These are phyloP conservation scores for Acacia concinna DNA, from an alignment of 331 rosid species.

Conservation along the genomic window DNA sequence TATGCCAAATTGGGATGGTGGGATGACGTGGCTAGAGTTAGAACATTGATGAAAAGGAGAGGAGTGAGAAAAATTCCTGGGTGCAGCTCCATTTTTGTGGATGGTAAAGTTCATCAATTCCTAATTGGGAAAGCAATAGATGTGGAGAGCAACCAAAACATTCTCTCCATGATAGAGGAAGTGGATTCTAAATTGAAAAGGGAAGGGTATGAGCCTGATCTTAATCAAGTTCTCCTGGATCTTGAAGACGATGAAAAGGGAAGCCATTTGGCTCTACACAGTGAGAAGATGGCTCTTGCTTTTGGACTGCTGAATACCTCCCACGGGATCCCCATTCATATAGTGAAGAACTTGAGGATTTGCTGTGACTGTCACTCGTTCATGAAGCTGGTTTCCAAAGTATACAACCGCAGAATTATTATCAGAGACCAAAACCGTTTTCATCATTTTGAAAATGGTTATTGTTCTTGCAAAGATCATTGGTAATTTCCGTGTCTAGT, in stretches of 20 bases:
- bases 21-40: slow-evolving; percentile 48
- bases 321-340: slow-evolving; percentile 40
- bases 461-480: slow-evolving; percentile 54
- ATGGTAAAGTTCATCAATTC: slow-evolving; percentile 51
- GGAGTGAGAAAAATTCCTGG: slow-evolving; percentile 52
- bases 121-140: slow-evolving; percentile 46
- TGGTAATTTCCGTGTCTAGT: slow-evolving; percentile 39
- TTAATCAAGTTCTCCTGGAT: slow-evolving; percentile 48
- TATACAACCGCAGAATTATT: slow-evolving; percentile 41
- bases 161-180: slow-evolving; percentile 43
- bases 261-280: slow-evolving; percentile 42
- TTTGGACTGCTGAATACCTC: slow-evolving; percentile 44
- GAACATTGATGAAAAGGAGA: slow-evolving; percentile 49
- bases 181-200: slow-evolving; percentile 40
- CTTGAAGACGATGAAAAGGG: slow-evolving; percentile 47
- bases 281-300: slow-evolving; percentile 64
- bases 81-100: slow-evolving; percentile 52
- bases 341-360: slow-evolving; percentile 61
- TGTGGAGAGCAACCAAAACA: slow-evolving; percentile 14
- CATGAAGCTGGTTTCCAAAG: slow-evolving; percentile 49
- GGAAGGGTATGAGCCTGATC: slow-evolving; percentile 58
- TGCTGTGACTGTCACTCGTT: slow-evolving; percentile 60
- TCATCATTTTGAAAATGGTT: slow-evolving; percentile 54
- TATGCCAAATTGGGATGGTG: slow-evolving; percentile 53
- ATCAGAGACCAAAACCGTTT: slow-evolving; percentile 62